Conservation (phyloP, 371 early-diverging fungal genomes). For the Lichtheimia hyalospora region DNA sequence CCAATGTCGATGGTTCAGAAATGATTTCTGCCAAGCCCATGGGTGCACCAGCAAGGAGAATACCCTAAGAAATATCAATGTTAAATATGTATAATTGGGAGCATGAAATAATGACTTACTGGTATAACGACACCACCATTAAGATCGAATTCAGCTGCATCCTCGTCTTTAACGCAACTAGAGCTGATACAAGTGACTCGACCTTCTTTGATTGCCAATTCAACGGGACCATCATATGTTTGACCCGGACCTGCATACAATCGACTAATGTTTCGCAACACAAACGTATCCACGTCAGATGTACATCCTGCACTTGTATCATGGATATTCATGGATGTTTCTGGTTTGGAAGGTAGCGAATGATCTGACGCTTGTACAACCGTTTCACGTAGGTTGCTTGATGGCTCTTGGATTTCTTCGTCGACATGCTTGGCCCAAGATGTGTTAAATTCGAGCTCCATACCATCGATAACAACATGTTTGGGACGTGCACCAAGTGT, state of each 20-base stretch:
- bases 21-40: conserved; percentile 61
- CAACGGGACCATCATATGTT: neutral
- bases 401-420: neutral
- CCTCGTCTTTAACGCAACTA: conserved; percentile 29
- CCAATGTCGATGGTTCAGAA: conserved; percentile 52
- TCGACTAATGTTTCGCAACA: conserved; percentile 48
- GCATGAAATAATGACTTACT: conserved; percentile 14
- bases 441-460: conserved; percentile 39
- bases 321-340: too few species aligned
- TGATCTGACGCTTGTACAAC: conserved; percentile 1
- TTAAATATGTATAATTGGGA: neutral
- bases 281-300: conserved; percentile 28
- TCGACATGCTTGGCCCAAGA: conserved; percentile 20
- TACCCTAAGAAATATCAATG: conserved; percentile 24
- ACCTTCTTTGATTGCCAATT: conserved; percentile 45
- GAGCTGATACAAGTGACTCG: conserved; percentile 50
- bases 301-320: conserved; percentile 22
- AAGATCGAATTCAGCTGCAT: conserved; percentile 43
- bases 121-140: conserved; percentile 45
- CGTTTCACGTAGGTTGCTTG: neutral
- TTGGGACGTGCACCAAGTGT: conserved; percentile 73
- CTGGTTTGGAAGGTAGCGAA: too few species aligned
- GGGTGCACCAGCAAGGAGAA: conserved; percentile 49
- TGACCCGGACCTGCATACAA: conserved; percentile 28
- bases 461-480: conserved; percentile 76